These are phyloP conservation scores for Nymphaea colorata DNA, from an alignment of 164 flowering plant species.

Conservation along the genomic window DNA sequence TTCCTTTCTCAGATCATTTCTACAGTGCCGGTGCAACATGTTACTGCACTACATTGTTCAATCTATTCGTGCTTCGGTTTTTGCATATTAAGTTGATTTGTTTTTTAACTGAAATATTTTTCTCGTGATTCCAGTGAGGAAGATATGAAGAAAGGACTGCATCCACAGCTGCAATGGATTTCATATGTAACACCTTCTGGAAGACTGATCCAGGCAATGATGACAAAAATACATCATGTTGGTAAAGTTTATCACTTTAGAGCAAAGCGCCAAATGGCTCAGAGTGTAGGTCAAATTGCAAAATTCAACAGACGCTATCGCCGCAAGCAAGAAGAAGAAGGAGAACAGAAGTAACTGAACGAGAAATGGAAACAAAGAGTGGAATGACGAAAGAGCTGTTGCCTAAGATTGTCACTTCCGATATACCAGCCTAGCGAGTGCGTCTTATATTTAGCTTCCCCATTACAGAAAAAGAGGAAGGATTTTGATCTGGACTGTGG, in stretches of 20 bases:
- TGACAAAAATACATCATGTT: constrained; percentile 57
- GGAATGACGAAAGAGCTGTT: neutral
- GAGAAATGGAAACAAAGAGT: neutral
- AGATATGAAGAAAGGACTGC: constrained; percentile 81
- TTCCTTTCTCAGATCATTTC: too few species aligned
- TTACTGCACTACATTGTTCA: too few species aligned
- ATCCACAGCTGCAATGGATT: constrained; percentile 91
- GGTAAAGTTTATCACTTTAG: constrained; percentile 83
- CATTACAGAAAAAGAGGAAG: too few species aligned
- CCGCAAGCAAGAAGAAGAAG: constrained; percentile 18
- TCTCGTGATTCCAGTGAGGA: constrained; percentile 4
- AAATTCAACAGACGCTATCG: constrained; percentile 68
- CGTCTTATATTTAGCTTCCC: too few species aligned
- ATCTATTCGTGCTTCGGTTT: too few species aligned
- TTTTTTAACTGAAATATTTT: neutral
- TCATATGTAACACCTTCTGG: constrained; percentile 83
- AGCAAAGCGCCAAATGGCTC: constrained; percentile 64
- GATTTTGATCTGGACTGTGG: too few species aligned
- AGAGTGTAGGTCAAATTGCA: constrained; percentile 62
- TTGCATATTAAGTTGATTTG: too few species aligned
- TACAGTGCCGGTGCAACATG: too few species aligned
- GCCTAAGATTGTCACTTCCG: neutral
- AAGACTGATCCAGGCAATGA: constrained; percentile 63
- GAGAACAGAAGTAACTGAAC: constrained; percentile 7
- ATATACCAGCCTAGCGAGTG: too few species aligned